A percentile compares a stretch with the other conserved stretches of the same genome.
These are phyloP conservation scores for Sporisorium graminicola DNA, from an alignment of 1,284 basidiomycete genomes.

Conservation along the genomic window DNA sequence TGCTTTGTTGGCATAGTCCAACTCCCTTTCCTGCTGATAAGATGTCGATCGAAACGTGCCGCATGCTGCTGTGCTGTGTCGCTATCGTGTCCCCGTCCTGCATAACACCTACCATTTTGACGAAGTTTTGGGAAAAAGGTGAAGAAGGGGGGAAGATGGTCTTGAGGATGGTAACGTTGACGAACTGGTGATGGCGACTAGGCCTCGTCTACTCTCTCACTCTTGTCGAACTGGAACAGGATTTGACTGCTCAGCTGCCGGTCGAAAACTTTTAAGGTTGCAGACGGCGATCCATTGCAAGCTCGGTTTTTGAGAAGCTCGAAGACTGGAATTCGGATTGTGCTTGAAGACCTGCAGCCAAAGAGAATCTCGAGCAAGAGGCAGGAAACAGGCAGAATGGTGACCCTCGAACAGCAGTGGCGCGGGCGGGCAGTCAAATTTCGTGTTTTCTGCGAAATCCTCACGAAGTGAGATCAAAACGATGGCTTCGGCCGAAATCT, in stretches of 20 bases:
- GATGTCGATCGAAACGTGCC: not conserved
- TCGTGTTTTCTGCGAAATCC: not conserved
- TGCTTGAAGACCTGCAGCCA: not conserved
- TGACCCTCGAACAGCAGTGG: not conserved
- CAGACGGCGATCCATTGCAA: constrained; percentile 19
- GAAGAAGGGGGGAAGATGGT: constrained; percentile 14
- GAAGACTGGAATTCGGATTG: constrained; percentile 1
- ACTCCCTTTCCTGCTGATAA: not conserved
- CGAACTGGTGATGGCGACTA: constrained; percentile 33
- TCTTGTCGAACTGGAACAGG: not conserved
- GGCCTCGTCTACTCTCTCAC: not conserved
- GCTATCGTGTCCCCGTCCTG: not conserved
- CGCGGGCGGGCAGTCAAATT: constrained; percentile 2
- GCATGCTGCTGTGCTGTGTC: constrained; percentile 2
- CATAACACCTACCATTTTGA: constrained; percentile 51
- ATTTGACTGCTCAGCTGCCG: constrained; percentile 9
- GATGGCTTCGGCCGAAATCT: constrained; percentile 3
- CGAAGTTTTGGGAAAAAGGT: constrained; percentile 15
- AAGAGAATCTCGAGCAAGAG: not conserved
- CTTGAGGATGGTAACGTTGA: constrained; percentile 36
- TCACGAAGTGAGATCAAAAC: too few species aligned
- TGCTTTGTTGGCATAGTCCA: too few species aligned
- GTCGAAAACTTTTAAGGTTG: constrained; percentile 10
- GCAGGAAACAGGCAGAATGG: constrained; percentile 8
- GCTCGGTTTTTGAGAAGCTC: not conserved